These are phyloP conservation scores for Fusarium coffeatum DNA, from an alignment of 2,329 filamentous ascomycete genomes.

Conservation along the genomic window DNA sequence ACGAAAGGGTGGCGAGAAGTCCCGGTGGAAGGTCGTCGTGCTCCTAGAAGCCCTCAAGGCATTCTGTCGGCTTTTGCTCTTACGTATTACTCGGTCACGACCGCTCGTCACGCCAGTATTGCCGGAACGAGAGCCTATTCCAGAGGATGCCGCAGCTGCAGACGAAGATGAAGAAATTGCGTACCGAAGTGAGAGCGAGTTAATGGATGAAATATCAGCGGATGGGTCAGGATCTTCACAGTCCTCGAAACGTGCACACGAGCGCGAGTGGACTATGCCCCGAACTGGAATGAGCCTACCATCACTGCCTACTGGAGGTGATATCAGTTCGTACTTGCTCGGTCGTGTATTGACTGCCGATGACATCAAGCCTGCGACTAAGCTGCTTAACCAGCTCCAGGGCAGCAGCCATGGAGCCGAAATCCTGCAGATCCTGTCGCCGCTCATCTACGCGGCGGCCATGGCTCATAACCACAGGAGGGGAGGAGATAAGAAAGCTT, in stretches of 20 bases:
- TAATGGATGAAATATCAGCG: constrained; percentile 56
- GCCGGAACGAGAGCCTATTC: constrained; percentile 85
- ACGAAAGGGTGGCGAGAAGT: constrained; percentile 79
- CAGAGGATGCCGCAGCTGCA: constrained; percentile 66
- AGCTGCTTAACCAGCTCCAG: constrained; percentile 84
- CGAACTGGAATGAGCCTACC: constrained; percentile 88
- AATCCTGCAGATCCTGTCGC: constrained; percentile 89
- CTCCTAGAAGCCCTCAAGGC: constrained; percentile 89
- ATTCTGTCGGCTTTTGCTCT: constrained; percentile 80
- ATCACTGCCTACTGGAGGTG: constrained; percentile 80
- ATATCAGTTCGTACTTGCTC: constrained; percentile 88
- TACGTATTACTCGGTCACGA: constrained; percentile 84
- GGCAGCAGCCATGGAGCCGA: constrained; percentile 83
- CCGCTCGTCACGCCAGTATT: constrained; percentile 85
- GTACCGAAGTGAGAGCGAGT: constrained; percentile 55
- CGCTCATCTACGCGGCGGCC: constrained; percentile 85
- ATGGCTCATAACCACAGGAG: constrained; percentile 71
- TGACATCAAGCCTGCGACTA: constrained; percentile 92
- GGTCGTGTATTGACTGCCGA: constrained; percentile 93
- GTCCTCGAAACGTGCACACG: constrained; percentile 53
- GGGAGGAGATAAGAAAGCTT: constrained; percentile 75
- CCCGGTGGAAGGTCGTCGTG: constrained; percentile 88
- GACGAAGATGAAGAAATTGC: constrained; percentile 58
- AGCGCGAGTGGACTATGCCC: constrained; percentile 89
- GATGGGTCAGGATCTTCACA: constrained; percentile 45